phyloP scores from a whole-genome alignment of 441 rosid species.

The Eutrema salsugineum region DNA sequence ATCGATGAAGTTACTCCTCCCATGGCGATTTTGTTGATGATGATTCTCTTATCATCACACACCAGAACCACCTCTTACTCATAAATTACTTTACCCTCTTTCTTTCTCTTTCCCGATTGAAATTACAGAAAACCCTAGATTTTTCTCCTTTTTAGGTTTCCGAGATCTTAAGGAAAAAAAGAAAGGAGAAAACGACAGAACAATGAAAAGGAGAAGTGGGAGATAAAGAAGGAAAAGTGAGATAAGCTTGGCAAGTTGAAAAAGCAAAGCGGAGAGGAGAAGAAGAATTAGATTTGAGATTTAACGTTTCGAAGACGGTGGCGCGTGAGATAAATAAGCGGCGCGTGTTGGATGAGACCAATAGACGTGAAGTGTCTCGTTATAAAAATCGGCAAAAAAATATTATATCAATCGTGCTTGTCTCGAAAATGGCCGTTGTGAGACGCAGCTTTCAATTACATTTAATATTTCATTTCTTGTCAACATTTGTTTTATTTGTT shows the following conservation, averaged over 20 bases:
- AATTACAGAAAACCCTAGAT: slow-evolving; percentile 17
- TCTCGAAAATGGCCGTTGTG: slow-evolving; percentile 5
- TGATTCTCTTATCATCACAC: slow-evolving; percentile 24
- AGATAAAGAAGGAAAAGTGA: slow-evolving; percentile 1
- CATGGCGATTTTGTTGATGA: slow-evolving; percentile 23
- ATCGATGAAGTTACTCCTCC: slow-evolving; percentile 79
- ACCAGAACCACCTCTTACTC: slow-evolving; percentile 1
- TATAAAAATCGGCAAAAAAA: too few species aligned
- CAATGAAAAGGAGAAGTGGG: background rate
- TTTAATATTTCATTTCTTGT: too few species aligned
- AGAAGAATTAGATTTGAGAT: background rate
- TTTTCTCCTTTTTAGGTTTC: background rate
- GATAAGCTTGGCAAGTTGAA: slow-evolving; percentile 11
- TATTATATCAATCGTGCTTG: background rate
- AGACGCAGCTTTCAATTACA: too few species aligned
- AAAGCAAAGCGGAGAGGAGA: background rate
- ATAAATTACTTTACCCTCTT: background rate
- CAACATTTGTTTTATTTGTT: too few species aligned
- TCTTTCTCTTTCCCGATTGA: background rate
- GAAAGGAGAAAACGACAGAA: slow-evolving; percentile 9
- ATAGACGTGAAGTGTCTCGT: background rate
- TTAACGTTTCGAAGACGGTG: background rate
- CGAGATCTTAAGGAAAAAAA: slow-evolving; percentile 23
- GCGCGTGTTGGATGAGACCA: slow-evolving; percentile 2
- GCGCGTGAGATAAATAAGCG: slow-evolving; percentile 12